A percentile compares a stretch with the other conserved stretches of the same genome.
phyloP scores from a whole-genome alignment of 352 stramenopile species.

The Globisporangium splendens region DNA sequence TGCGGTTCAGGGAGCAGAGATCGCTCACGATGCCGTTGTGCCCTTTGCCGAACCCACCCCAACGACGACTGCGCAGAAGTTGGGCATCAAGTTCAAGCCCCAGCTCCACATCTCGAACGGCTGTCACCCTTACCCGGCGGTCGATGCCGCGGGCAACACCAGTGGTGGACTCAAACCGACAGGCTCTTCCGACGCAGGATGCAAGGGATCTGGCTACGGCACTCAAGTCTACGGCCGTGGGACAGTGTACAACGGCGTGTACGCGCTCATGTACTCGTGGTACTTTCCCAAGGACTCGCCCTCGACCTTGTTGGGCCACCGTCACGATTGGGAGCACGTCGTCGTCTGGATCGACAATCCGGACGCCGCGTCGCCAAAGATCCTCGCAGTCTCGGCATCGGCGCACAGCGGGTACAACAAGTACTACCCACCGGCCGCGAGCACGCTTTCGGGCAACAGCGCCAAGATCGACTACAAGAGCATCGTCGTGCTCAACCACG shows the following conservation, averaged over 20 bases:
- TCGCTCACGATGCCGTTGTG: conserved; percentile 24
- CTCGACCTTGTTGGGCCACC: conserved; percentile 25
- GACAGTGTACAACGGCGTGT: conserved; percentile 16
- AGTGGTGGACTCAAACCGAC: conserved; percentile 28
- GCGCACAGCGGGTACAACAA: too few species aligned
- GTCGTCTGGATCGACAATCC: conserved; percentile 39
- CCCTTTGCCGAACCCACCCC: conserved; percentile 21
- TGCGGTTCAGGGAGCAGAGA: conserved; percentile 9
- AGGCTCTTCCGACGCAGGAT: conserved; percentile 19
- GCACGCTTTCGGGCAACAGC: conserved; percentile 13
- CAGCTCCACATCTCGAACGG: conserved; percentile 32
- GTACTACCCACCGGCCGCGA: too few species aligned
- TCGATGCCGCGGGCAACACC: conserved; percentile 24
- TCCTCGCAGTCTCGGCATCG: conserved; percentile 10
- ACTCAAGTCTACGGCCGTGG: conserved; percentile 23
- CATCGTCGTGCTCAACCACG: conserved; percentile 7
- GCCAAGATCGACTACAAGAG: conserved; percentile 19
- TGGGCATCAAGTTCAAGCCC: conserved; percentile 25
- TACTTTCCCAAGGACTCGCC: conserved; percentile 43
- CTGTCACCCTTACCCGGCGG: conserved; percentile 34
- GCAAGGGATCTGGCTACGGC: conserved; percentile 26
- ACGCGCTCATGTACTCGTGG: conserved; percentile 31
- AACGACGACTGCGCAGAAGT: conserved; percentile 15
- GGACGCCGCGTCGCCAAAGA: conserved; percentile 14
- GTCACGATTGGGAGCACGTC: conserved; percentile 31